phyloP scores from a whole-genome alignment of 2,329 filamentous ascomycete species.

The Microsporum audouinii region DNA sequence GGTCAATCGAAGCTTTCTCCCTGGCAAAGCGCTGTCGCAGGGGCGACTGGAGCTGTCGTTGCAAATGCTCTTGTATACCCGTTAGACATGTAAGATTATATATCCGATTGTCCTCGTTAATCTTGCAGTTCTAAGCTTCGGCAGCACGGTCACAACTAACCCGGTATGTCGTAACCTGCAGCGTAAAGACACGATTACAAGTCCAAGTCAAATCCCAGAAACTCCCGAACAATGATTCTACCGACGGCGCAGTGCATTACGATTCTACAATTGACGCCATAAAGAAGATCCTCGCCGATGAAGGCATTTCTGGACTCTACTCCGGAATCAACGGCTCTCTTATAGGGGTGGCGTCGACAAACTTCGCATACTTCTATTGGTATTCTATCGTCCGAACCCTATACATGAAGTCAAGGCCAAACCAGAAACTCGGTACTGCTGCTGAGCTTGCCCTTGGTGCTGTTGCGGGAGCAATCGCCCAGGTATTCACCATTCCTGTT shows the following conservation, averaged over 20 bases:
- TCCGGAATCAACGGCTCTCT: constrained; percentile 77
- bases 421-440: constrained; percentile 60
- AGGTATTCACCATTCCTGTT: constrained; percentile 92
- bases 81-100: constrained; percentile 69
- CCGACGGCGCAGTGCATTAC: constrained; percentile 56
- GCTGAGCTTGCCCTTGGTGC: constrained; percentile 78
- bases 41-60: constrained; percentile 82
- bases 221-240: constrained; percentile 32
- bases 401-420: constrained; percentile 53
- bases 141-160: not conserved
- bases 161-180: constrained; percentile 29
- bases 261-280: constrained; percentile 80
- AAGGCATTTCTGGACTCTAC: constrained; percentile 75
- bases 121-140: not conserved
- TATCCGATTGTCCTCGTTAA: not conserved
- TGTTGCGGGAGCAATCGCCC: constrained; percentile 76
- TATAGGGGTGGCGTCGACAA: constrained; percentile 87
- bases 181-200: constrained; percentile 91
- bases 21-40: constrained; percentile 86
- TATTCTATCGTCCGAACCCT: constrained; percentile 77
- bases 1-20: constrained; percentile 65
- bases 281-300: constrained; percentile 65
- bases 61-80: constrained; percentile 95
- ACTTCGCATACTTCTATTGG: constrained; percentile 99
- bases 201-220: constrained; percentile 68